Conservation (phyloP, 2,329 filamentous ascomycete species). For the Madurella fahalii region DNA sequence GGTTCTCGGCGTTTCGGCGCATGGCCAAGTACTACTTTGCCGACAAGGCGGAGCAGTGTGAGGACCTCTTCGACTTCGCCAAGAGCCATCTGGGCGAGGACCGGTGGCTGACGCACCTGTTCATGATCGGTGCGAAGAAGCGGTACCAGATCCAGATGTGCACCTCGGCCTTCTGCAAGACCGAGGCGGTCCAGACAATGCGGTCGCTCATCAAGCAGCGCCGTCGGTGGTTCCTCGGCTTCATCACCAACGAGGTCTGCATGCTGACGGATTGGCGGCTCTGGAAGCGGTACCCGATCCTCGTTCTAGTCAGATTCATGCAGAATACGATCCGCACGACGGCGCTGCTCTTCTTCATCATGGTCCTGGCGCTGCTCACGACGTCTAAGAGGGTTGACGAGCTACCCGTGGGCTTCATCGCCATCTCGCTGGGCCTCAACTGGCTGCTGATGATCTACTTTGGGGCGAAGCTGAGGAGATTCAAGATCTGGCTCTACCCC, state of each 20-base stretch:
- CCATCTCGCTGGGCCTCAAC: constrained; percentile 85
- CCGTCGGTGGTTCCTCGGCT: constrained; percentile 92
- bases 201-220: constrained; percentile 86
- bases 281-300: constrained; percentile 84
- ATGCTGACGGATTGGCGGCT: constrained; percentile 94
- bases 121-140: constrained; percentile 95
- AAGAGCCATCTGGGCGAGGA: constrained; percentile 96
- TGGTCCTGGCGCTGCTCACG: constrained; percentile 80
- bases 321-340: constrained; percentile 96
- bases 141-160: constrained; percentile 97
- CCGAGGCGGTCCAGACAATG: constrained; percentile 89
- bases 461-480: constrained; percentile 77
- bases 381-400: constrained; percentile 74
- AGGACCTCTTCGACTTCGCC: constrained; percentile 93
- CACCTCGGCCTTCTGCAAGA: constrained; percentile 96
- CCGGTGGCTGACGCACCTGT: constrained; percentile 93
- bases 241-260: constrained; percentile 96
- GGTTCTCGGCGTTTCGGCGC: constrained; percentile 90
- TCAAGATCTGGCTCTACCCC: constrained; percentile 92
- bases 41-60: constrained; percentile 91
- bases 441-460: constrained; percentile 97
- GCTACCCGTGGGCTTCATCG: constrained; percentile 89
- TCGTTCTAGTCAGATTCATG: constrained; percentile 84
- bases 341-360: constrained; percentile 88
- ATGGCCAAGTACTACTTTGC: constrained; percentile 99